Conservation (phyloP, 2,329 filamentous ascomycete genomes). For the Aspergillus arachidicola region DNA sequence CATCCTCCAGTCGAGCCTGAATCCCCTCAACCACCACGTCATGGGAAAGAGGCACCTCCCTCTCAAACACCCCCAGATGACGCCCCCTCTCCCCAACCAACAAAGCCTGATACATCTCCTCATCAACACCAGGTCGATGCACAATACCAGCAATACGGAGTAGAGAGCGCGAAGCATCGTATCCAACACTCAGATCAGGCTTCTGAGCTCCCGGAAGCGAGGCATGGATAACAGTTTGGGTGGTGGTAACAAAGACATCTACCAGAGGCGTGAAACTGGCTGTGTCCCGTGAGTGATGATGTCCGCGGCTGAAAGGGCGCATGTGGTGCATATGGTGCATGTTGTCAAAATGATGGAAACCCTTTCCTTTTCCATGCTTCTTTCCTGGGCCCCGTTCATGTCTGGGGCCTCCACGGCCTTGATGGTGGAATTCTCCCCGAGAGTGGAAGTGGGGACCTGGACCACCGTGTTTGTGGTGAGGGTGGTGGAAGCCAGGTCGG, state of each 20-base stretch:
- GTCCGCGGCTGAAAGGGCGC: neutral
- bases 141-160: conserved; percentile 1
- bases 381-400: neutral
- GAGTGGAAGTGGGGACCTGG: neutral
- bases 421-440: neutral
- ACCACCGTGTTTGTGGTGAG: neutral
- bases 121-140: neutral
- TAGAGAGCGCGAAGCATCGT: neutral
- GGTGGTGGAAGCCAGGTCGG: neutral
- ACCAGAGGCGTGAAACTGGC: neutral
- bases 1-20: neutral
- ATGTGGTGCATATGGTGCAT: neutral
- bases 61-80: neutral
- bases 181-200: neutral
- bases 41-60: neutral
- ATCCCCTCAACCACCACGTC: neutral
- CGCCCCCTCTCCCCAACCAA: neutral
- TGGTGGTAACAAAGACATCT: neutral
- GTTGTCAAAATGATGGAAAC: neutral
- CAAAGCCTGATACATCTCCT: neutral
- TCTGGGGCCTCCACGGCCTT: neutral
- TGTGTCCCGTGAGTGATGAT: neutral
- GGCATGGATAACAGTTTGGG: neutral
- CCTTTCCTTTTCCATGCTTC: neutral
- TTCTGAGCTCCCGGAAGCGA: neutral